A percentile compares a stretch with the other conserved stretches of the same genome.
phyloP scores from a whole-genome alignment of 2,329 filamentous ascomycete species.

The Apiospora sp. region DNA sequence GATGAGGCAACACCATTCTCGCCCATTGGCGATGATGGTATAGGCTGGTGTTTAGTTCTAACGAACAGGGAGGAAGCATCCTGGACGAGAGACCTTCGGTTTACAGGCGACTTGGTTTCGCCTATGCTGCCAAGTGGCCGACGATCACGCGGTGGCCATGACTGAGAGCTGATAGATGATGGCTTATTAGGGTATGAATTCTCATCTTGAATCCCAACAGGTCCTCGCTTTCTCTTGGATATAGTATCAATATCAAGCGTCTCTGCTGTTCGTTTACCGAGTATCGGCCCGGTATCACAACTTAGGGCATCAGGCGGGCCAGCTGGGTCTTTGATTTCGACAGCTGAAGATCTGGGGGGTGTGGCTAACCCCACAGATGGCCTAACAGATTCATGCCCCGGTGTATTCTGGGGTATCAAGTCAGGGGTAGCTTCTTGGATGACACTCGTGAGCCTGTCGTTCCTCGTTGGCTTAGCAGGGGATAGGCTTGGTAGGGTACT shows the following conservation, averaged over 20 bases:
- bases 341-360: neutral
- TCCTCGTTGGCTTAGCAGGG: neutral
- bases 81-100: neutral
- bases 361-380: neutral
- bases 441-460: neutral
- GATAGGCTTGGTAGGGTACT: neutral
- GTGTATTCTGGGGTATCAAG: neutral
- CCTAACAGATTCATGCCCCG: neutral
- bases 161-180: neutral
- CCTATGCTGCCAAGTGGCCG: neutral
- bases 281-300: neutral
- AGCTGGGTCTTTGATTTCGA: neutral
- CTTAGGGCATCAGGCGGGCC: neutral
- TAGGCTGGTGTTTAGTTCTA: neutral
- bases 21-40: neutral
- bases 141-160: neutral
- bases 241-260: neutral
- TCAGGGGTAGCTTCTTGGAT: rapidly evolving
- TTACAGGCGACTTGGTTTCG: neutral
- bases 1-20: neutral
- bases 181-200: neutral
- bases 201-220: neutral
- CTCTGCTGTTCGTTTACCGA: neutral
- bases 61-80: neutral
- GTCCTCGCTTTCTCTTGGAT: neutral